Evolutionary conservation across 2,329 filamentous ascomycete species (phyloP).

Genomic region (Xylaria multiplex): DNA sequence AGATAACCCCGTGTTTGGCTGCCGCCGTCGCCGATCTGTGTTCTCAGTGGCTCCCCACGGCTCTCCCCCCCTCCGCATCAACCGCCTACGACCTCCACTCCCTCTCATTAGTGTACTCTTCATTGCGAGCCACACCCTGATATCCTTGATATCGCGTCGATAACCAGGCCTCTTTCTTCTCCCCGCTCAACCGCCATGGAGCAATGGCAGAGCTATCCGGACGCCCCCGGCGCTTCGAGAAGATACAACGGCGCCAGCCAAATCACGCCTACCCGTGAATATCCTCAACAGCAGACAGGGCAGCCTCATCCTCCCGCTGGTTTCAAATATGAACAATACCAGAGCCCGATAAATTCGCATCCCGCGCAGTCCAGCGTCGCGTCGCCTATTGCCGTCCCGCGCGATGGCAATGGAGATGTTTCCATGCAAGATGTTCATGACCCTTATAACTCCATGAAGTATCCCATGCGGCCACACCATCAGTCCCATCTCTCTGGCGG

Average conservation of each 20-base stretch:
- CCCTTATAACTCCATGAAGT: conserved; percentile 86
- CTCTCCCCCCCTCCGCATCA: conserved; percentile 35
- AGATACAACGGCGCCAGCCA: conserved; percentile 61
- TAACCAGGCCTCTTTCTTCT: conserved; percentile 14
- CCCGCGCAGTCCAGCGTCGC: conserved; percentile 51
- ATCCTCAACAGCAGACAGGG: conserved; percentile 45
- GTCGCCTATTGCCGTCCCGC: conserved; percentile 59
- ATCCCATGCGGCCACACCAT: conserved; percentile 81
- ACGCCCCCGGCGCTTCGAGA: conserved; percentile 70
- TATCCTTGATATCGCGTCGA: conserved; percentile 26
- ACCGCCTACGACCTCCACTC: conserved; percentile 34
- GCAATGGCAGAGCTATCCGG: conserved; percentile 76
- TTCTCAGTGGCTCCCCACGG: conserved; percentile 29
- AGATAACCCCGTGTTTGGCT: conserved; percentile 40
- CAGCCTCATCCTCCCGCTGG: conserved; percentile 61
- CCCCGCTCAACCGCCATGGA: conserved; percentile 58
- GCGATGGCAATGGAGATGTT: conserved; percentile 79
- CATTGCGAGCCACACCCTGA: conserved; percentile 28
- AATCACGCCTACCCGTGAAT: conserved; percentile 48
- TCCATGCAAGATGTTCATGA: conserved; percentile 88
- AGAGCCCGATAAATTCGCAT: conserved; percentile 56
- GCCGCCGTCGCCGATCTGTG: conserved; percentile 32
- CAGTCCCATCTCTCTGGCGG: conserved; percentile 73
- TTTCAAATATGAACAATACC: conserved; percentile 76
- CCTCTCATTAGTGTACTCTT: conserved; percentile 34